phyloP scores from a whole-genome alignment of 78 protist genomes.

The Dictyostelium discoideum region dicty_2.7 NC_007089.4:332501-333000 shows the following conservation, averaged over 20 bases:
- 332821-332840: not conserved
- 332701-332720: not conserved
- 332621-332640: not conserved
- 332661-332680: conserved; percentile 50
- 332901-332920: conserved; percentile 63
- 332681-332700: conserved; percentile 2
- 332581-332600: not conserved
- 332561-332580: not conserved
- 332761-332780: not conserved
- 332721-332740: not conserved
- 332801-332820: conserved; percentile 20
- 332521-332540: conserved; percentile 41
- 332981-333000: conserved; percentile 71
- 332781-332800: not conserved
- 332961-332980: conserved; percentile 53
- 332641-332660: not conserved
- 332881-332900: conserved; percentile 74
- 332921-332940: conserved; percentile 48
- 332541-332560: conserved; percentile 35
- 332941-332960: conserved; percentile 66
- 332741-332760: not conserved
- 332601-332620: not conserved
- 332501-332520: conserved; percentile 30
- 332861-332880: not conserved
- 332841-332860: not conserved